A percentile compares a stretch with the other conserved stretches of the same genome.
phyloP scores from a whole-genome alignment of 1,139 yeast species.

The Pichia norvegensis region DNA sequence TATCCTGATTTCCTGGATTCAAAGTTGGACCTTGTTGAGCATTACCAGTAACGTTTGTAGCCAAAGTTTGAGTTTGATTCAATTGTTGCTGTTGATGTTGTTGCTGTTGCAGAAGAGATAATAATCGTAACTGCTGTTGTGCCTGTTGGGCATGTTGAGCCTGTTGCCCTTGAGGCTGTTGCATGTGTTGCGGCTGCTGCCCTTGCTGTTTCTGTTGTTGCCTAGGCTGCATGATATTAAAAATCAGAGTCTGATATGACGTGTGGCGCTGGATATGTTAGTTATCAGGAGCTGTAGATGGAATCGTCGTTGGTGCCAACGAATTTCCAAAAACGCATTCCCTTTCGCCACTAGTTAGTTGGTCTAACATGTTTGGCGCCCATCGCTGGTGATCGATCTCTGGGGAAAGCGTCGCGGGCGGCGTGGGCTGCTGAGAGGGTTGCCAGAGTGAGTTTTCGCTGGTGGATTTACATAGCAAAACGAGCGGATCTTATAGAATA shows the following conservation, averaged over 20 bases:
- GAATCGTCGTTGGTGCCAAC: neutral
- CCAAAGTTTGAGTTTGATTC: slow-evolving; percentile 1
- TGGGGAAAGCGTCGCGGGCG: too few species aligned
- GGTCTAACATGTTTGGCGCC: too few species aligned
- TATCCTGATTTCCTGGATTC: neutral
- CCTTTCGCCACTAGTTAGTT: neutral
- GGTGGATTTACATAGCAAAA: slow-evolving; percentile 4
- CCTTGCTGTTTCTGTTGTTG: slow-evolving; percentile 1
- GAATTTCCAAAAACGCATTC: neutral
- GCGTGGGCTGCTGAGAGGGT: too few species aligned
- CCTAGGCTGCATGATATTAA: neutral
- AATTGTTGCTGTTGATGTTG: slow-evolving; percentile 8
- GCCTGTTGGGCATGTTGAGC: slow-evolving; percentile 14
- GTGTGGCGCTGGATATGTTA: neutral
- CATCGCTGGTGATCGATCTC: too few species aligned
- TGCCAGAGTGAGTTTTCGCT: too few species aligned
- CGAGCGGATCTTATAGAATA: neutral
- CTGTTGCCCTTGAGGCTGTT: slow-evolving; percentile 2
- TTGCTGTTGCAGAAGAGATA: slow-evolving; percentile 10
- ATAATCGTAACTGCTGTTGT: slow-evolving; percentile 24
- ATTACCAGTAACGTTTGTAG: neutral
- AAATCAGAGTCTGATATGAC: neutral
- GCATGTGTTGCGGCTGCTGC: neutral
- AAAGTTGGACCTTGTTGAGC: neutral
- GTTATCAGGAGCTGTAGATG: too few species aligned